phyloP scores from a whole-genome alignment of 1,139 yeast genomes.

The Taphrina communis region DNA sequence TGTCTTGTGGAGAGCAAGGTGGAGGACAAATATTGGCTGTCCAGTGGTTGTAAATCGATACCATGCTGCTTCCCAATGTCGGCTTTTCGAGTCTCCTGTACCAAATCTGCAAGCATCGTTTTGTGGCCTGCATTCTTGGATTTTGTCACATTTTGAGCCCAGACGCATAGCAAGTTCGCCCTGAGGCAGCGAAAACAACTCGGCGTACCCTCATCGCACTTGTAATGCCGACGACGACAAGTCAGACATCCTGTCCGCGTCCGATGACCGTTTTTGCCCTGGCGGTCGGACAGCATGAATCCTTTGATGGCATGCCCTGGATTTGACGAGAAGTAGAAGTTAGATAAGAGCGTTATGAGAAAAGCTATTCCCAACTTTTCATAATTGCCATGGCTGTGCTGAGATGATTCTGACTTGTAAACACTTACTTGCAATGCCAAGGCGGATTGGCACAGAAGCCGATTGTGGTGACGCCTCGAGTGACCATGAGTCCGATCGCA shows the following conservation, averaged over 20 bases:
- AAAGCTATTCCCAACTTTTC: neutral
- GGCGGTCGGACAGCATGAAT: neutral
- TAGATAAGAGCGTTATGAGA: neutral
- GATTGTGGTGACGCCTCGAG: no score
- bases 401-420: neutral
- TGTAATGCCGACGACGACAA: conserved; percentile 35
- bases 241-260: conserved; percentile 7
- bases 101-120: neutral
- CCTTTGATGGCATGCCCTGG: neutral
- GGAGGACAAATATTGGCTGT: neutral
- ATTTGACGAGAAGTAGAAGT: neutral
- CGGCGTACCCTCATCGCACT: conserved; percentile 2
- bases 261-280: conserved; percentile 2
- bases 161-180: neutral
- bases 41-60: neutral
- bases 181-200: conserved; percentile 1
- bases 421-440: no score
- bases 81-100: neutral
- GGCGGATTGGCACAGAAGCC: no score
- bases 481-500: neutral
- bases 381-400: neutral
- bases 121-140: neutral
- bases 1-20: neutral
- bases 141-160: neutral
- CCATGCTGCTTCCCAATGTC: neutral